Conservation (phyloP, 2,329 filamentous ascomycete genomes). For the Aaosphaeria pasadenensis region DNA sequence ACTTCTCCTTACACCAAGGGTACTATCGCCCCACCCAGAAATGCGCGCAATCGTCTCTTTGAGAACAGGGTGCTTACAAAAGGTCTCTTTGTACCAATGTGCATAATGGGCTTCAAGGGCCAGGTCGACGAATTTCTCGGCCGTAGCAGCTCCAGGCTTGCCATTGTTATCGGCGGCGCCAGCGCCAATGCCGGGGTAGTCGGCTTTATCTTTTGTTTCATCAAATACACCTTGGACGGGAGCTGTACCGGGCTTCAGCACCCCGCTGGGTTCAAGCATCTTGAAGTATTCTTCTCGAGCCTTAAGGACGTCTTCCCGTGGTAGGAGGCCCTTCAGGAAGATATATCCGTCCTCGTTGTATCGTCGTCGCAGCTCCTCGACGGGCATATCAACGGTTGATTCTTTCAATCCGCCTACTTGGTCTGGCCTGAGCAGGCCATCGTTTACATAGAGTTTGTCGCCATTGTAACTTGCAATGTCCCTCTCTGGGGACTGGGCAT, state of each 20-base stretch:
- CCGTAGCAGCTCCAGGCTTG: slow-evolving; percentile 42
- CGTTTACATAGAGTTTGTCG: slow-evolving; percentile 42
- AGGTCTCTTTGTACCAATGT: slow-evolving; percentile 47
- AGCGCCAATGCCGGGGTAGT: slow-evolving; percentile 55
- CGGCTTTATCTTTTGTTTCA: slow-evolving; percentile 35
- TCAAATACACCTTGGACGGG: slow-evolving; percentile 56
- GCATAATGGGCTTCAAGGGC: slow-evolving; percentile 53
- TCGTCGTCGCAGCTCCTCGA: slow-evolving; percentile 48
- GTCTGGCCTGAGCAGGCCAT: slow-evolving; percentile 45
- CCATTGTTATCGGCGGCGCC: slow-evolving; percentile 46
- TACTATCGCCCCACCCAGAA: slow-evolving; percentile 53
- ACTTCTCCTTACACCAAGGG: slow-evolving; percentile 47
- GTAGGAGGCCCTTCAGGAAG: slow-evolving; percentile 54
- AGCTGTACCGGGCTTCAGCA: slow-evolving; percentile 53
- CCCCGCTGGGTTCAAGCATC: slow-evolving; percentile 53
- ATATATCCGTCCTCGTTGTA: slow-evolving; percentile 54
- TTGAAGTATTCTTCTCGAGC: slow-evolving; percentile 54
- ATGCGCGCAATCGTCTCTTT: slow-evolving; percentile 50
- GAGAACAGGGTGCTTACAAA: slow-evolving; percentile 54
- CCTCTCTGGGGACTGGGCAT: slow-evolving; percentile 23
- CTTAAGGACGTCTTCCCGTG: slow-evolving; percentile 51
- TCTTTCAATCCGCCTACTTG: slow-evolving; percentile 44
- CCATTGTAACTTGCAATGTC: slow-evolving; percentile 21
- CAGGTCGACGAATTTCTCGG: slow-evolving; percentile 46
- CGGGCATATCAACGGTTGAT: slow-evolving; percentile 44